Percentiles rank a stretch among this genome's conserved stretches.
Evolutionary conservation across 192 early-diverging fungal genomes (phyloP).

Genomic region (Coemansia umbellata): DNA sequence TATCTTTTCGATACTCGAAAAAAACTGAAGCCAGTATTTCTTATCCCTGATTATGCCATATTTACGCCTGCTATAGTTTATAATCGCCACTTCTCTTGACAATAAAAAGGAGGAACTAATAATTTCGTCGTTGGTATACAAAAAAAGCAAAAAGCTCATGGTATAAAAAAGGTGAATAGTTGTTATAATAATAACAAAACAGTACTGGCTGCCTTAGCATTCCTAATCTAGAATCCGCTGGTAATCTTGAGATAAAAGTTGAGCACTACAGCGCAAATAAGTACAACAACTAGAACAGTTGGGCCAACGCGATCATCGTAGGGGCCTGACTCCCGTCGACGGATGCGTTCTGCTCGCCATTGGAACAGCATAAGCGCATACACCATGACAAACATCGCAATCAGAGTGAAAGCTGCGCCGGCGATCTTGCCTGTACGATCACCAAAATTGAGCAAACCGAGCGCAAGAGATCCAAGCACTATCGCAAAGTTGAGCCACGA

Average conservation of each 20-base stretch:
- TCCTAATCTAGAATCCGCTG: constrained; percentile 2
- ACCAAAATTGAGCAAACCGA: constrained; percentile 81
- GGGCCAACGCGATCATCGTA: constrained; percentile 62
- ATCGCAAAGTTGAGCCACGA: constrained; percentile 86
- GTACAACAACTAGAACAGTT: constrained; percentile 52
- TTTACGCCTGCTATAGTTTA: neutral
- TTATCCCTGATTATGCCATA: neutral
- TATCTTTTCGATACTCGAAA: neutral
- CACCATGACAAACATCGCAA: constrained; percentile 74
- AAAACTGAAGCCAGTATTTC: neutral
- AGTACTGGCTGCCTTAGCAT: neutral
- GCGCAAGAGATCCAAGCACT: constrained; percentile 71
- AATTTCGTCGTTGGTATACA: neutral
- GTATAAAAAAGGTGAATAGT: neutral
- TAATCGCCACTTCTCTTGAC: neutral
- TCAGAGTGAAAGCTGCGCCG: constrained; percentile 63
- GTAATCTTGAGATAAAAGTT: constrained; percentile 70
- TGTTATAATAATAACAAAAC: neutral
- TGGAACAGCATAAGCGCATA: constrained; percentile 76
- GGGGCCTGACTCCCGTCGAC: constrained; percentile 61
- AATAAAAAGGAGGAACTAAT: neutral
- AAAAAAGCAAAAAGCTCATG: neutral
- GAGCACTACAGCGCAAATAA: constrained; percentile 61
- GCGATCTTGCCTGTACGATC: constrained; percentile 67
- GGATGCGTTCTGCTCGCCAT: constrained; percentile 67